Evolutionary conservation across 305 asterid genomes (phyloP).

Genomic region (Striga hermonthica): DNA sequence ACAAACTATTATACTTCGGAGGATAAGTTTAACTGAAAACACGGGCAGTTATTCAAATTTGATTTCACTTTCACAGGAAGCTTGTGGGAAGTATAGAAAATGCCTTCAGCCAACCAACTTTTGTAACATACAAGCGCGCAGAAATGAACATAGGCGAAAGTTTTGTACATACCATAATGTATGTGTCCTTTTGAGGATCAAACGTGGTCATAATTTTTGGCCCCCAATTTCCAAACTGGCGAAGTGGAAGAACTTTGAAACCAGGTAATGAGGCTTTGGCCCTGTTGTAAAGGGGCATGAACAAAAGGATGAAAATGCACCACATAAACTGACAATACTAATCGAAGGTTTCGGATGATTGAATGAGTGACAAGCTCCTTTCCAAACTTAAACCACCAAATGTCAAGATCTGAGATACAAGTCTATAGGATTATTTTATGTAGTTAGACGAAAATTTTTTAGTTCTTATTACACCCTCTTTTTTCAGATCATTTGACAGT

Average conservation of each 20-base stretch:
- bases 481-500: background rate
- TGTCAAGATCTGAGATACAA: background rate
- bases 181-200: constrained; percentile 81
- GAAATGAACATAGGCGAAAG: constrained; percentile 5
- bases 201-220: constrained; percentile 68
- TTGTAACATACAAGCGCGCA: constrained; percentile 4
- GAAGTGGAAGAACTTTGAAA: constrained; percentile 86
- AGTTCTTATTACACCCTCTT: background rate
- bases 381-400: no score
- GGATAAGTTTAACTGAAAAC: background rate
- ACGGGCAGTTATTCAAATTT: no score
- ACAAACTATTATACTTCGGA: background rate
- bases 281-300: constrained; percentile 41
- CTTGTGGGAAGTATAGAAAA: no score
- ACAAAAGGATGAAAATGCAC: constrained; percentile 18
- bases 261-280: constrained; percentile 73
- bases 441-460: background rate
- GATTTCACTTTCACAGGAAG: no score
- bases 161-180: constrained; percentile 62
- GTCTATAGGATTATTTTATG: background rate
- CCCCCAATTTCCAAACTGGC: constrained; percentile 88
- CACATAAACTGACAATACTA: constrained; percentile 5
- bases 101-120: background rate
- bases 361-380: background rate
- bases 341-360: constrained; percentile 19